Conservation (phyloP, 1,284 basidiomycete species). For the Baeospora myosura region DNA sequence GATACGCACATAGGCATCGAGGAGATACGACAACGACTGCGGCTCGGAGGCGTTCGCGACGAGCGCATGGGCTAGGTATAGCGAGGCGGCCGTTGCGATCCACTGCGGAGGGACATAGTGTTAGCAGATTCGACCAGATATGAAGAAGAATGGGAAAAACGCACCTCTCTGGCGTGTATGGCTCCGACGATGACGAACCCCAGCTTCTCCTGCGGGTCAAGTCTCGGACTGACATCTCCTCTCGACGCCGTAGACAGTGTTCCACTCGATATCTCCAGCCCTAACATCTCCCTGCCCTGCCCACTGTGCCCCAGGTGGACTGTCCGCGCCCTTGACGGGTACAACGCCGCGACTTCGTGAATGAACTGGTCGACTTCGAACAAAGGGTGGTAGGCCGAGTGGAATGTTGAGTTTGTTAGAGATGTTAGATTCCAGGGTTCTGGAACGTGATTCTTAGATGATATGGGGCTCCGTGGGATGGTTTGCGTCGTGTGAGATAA, state of each 20-base stretch:
- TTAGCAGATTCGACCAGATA: no score
- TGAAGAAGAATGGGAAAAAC: constrained; percentile 14
- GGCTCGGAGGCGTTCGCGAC: constrained; percentile 41
- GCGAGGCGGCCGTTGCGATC: constrained; percentile 69
- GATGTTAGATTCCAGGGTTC: constrained; percentile 26
- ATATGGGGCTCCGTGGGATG: constrained; percentile 12
- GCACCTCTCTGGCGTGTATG: constrained; percentile 74
- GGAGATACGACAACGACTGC: constrained; percentile 40
- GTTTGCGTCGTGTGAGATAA: constrained; percentile 21
- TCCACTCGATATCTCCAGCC: constrained; percentile 34
- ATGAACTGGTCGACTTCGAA: constrained; percentile 47
- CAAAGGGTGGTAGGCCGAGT: constrained; percentile 45
- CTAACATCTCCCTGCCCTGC: constrained; percentile 49
- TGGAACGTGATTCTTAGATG: not conserved
- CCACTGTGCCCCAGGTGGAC: constrained; percentile 44
- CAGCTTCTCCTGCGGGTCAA: constrained; percentile 26
- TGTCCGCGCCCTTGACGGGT: constrained; percentile 36
- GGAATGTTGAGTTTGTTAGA: constrained; percentile 37
- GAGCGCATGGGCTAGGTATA: constrained; percentile 71
- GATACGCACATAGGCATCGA: constrained; percentile 44
- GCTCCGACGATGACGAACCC: constrained; percentile 70
- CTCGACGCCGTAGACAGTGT: not conserved
- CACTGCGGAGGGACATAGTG: constrained; percentile 43
- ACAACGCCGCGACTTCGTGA: constrained; percentile 31
- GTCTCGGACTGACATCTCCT: not conserved